Base-by-base conservation (phyloP, 2,329 filamentous ascomycete genomes). In the Ophiostoma pallidulum region DNA sequence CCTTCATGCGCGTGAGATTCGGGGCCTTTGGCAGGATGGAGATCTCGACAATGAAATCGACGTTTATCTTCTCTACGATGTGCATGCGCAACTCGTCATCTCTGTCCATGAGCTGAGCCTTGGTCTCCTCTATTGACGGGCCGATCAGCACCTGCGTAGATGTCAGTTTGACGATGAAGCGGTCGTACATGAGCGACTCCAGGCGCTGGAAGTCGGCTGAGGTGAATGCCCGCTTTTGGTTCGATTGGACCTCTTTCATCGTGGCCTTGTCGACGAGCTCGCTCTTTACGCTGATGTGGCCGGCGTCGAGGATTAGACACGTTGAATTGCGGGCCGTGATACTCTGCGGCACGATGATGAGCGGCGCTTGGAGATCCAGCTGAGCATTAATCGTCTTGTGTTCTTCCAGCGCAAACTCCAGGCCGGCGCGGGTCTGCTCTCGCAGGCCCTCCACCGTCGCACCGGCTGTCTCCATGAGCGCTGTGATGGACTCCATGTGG, bases 311-410 rank as follows among this genome's bases (percentile, higher is more conserved):
- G 56, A 98, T 96, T 51, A 98, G 72, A 59, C 92, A 98, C 4
- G 88, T 85, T 0, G 87, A 88, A 52, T 78, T 82, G 58, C 82
- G 73, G 19, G 82, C 78, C 1, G 84, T 91, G 49, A 98, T 92
- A 59, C 85, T 95, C 60, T 97, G 89, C 0, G 92, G 92, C 9
- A 98, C 80, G 54, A 99, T 97, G 56, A 99, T 94, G 1, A 99
- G 77, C 31, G 92, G 92, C 0, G 92, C 92, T 61, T 96, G 90
- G 12, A 98, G 78, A 63, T 98, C 92, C 37, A 99, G 74, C 57
- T 97, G 88, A 13, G 91, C 91, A 58, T 98, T 95, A 62, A 98
- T 84, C 2, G 92, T 97, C 71, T 95, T 97, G 72, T 98, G 92
- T 62, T 98, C 94, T 59, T 96, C 86, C 3, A 99, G 71, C 0